Base-by-base conservation (phyloP, 768 basidiomycete genomes). In the Serendipita vermifera region DNA sequence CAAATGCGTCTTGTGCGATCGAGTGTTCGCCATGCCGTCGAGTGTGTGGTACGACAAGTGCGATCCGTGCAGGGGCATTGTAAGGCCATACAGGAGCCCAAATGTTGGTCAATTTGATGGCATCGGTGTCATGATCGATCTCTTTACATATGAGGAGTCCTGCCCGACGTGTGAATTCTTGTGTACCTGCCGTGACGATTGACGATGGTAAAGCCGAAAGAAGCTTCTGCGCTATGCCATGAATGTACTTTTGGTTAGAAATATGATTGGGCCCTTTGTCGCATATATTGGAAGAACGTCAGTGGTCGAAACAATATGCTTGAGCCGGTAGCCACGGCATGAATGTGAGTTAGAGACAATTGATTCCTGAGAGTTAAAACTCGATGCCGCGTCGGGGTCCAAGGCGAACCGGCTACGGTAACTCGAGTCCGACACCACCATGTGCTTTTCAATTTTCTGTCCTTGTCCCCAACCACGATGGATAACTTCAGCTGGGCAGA, bases 401-500 rank as follows among this genome's bases (percentile, higher is more conserved):
- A n/a, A 26, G 20, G 9, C 46, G 9, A 51, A 7, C 11, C 22
- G 22, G 9, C n/a, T 20, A 15, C 22, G 22, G 29, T 20, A 9
- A 7, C 22, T 51, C 26, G 41, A 26, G 14, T 13, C 41, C 26
- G 15, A 26, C 41, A 11, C 9, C 26, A 11, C 11, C 41, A 2
- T 51, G 46, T 26, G 17, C 9, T 20, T 41, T 7, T 6, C 17
- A 41, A 41, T 38, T 38, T 17, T 26, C 17, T 26, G 39, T 41
- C 39, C 26, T 41, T 26, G 6, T 9, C 39, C 15, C 39, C 5
- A 7, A 41, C 39, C 39, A 41, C 39, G 39, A 74, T 77, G 74
- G 75, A 67, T 53, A 59, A 46, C 15, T 77, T 79, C 62, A 83
- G 83, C 17, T 85, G 80, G 77, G 72, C 75, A 7, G 84, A 85